Evolutionary conservation across 2,329 filamentous ascomycete species (phyloP).

Genomic region (Aureobasidium lini): DNA sequence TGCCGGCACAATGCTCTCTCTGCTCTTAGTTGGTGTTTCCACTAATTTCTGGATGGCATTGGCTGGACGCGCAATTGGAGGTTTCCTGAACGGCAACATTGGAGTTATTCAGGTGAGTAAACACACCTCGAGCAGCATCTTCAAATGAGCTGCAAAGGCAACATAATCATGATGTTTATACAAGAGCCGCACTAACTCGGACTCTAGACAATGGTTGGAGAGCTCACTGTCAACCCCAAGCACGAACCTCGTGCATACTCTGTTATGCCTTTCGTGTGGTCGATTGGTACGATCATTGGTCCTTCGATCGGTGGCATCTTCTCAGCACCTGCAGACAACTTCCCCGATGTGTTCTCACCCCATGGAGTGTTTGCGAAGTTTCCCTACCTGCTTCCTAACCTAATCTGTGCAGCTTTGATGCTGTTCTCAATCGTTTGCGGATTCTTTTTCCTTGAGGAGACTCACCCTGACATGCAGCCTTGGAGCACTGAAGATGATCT

Average conservation of each 20-base stretch:
- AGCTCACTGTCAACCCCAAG: slow-evolving; percentile 73
- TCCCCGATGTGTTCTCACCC: slow-evolving; percentile 61
- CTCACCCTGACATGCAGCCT: slow-evolving; percentile 73
- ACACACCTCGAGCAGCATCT: no score
- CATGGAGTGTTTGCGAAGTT: slow-evolving; percentile 66
- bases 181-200: no score
- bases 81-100: slow-evolving; percentile 83
- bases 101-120: not conserved
- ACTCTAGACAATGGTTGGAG: slow-evolving; percentile 50
- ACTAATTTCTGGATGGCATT: slow-evolving; percentile 79
- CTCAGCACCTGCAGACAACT: slow-evolving; percentile 67
- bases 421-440: slow-evolving; percentile 71
- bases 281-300: slow-evolving; percentile 79
- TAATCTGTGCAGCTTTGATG: slow-evolving; percentile 72
- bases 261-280: slow-evolving; percentile 93
- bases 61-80: slow-evolving; percentile 66
- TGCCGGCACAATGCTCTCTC: slow-evolving; percentile 71
- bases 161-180: no score
- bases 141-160: no score
- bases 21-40: slow-evolving; percentile 76
- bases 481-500: slow-evolving; percentile 32
- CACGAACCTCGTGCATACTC: slow-evolving; percentile 88
- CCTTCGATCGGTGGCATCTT: slow-evolving; percentile 83
- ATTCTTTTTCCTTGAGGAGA: slow-evolving; percentile 79
- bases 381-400: slow-evolving; percentile 83